Evolutionary conservation across 169 alveolate genomes (phyloP), one percentile per base, ranked within the genome.

Genomic region (Perkinsus marinus): DNA sequence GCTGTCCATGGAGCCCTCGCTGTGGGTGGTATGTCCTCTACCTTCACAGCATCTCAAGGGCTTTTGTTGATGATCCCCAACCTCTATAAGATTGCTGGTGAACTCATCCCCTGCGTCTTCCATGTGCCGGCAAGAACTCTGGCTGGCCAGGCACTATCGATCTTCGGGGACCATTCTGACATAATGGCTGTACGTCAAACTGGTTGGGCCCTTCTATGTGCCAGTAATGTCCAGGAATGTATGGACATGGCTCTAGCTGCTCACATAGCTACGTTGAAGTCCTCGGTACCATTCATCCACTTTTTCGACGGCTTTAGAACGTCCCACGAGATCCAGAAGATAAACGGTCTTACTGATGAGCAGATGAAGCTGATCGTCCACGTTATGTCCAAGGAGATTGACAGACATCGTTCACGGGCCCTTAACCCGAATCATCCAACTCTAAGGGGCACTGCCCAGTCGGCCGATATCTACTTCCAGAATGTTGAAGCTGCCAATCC

Each of bases 231-330:
- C 69, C 96, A 94, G 68, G 92, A 94, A 92, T 93, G 94, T 22
- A 92, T 92, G 92, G 96, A 94, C 91, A 79, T 94, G 90, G 94
- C 96, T 6, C 79, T 94, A 39, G 94, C 92, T 37, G 92, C 96
- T 43, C 95, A 94, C 92, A 91, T 94, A 6, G 93, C 95, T 90
- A 93, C 96, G 26, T 93, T 94, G 79, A 57, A 92, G 90, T 92
- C 93, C 90, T 93, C 95, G 39, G 94, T 94, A 68, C 96, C 96
- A 43, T 94, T 94, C 90, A 94, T 94, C 34, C 93, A 94, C 47
- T 94, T 93, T 79, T 94, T 94, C 91, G 96, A 94, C 68, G 96
- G 96, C 34, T 93, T 94, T 91, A 92, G 96, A 39, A 94, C 96
- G 43, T 93, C 95, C 19, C 96, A 94, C 39, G 96, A 94, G 90